Conservation (phyloP, 1,284 basidiomycete genomes). For the Naganishia liquefaciens region DNA sequence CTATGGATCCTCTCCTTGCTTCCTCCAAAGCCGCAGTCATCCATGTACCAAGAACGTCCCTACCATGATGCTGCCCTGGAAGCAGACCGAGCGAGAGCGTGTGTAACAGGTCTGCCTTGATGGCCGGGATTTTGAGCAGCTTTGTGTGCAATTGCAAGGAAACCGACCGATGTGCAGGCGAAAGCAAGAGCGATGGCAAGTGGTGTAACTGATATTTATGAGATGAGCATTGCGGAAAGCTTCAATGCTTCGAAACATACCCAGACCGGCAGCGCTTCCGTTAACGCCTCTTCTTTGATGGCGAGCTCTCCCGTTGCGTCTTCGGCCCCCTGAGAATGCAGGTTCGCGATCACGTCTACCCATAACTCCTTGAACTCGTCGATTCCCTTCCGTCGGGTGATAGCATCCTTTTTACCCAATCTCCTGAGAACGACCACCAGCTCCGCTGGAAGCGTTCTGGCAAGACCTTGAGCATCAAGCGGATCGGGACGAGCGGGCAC, state of each 20-base stretch:
- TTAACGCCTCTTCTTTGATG: conserved; percentile 48
- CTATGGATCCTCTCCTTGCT: conserved; percentile 41
- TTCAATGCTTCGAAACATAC: conserved; percentile 54
- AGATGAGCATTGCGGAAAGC: neutral
- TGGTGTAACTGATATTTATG: conserved; percentile 72
- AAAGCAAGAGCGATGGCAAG: conserved; percentile 74
- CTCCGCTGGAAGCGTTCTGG: conserved; percentile 73
- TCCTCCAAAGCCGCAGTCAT: conserved; percentile 54
- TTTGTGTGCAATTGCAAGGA: conserved; percentile 70
- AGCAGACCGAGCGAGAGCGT: conserved; percentile 56
- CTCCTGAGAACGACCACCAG: conserved; percentile 78
- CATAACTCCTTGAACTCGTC: conserved; percentile 77
- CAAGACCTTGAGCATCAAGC: conserved; percentile 81
- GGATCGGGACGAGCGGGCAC: conserved; percentile 83
- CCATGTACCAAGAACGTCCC: conserved; percentile 78
- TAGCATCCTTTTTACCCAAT: conserved; percentile 85
- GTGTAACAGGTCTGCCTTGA: conserved; percentile 63
- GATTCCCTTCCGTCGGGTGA: conserved; percentile 81
- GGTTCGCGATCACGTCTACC: conserved; percentile 58
- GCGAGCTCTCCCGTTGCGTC: conserved; percentile 38
- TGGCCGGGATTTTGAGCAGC: conserved; percentile 62
- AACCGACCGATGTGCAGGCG: conserved; percentile 75
- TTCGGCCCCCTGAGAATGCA: conserved; percentile 43
- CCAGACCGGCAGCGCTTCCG: conserved; percentile 76
- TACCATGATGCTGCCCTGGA: conserved; percentile 63